A percentile compares a stretch with the other conserved stretches of the same genome.
Evolutionary conservation across 371 early-diverging fungal species (phyloP).

Genomic region (Haplosporangium sp.): DNA sequence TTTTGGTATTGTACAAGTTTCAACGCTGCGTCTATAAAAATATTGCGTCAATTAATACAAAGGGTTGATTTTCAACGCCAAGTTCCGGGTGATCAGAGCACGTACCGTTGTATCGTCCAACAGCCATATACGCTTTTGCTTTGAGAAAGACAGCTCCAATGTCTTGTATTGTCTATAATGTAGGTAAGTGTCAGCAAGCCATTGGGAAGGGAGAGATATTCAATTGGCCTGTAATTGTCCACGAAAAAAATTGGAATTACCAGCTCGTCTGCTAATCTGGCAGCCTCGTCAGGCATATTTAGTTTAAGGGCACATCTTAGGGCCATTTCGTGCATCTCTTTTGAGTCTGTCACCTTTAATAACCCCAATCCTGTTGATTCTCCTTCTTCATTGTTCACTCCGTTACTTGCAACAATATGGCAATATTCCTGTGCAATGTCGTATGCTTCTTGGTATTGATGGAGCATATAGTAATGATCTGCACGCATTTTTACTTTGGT

Average conservation of each 20-base stretch:
- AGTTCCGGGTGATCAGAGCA: too few relatives aligned
- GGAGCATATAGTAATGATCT: slow-evolving; percentile 47
- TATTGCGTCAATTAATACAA: too few relatives aligned
- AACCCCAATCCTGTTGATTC: slow-evolving; percentile 54
- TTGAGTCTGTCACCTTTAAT: slow-evolving; percentile 45
- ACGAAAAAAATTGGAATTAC: slow-evolving; percentile 10
- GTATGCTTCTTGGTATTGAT: slow-evolving; percentile 42
- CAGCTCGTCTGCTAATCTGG: slow-evolving; percentile 23
- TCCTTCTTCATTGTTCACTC: slow-evolving; percentile 19
- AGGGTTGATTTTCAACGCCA: too few relatives aligned
- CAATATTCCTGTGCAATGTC: slow-evolving; percentile 38
- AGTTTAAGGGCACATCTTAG: slow-evolving; percentile 39
- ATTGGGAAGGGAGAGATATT: neutral
- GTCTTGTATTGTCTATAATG: slow-evolving; percentile 30
- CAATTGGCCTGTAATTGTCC: neutral
- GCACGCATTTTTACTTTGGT: slow-evolving; percentile 53
- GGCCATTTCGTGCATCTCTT: slow-evolving; percentile 51
- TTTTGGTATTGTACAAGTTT: slow-evolving; percentile 35
- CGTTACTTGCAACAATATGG: slow-evolving; percentile 13
- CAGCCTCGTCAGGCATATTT: slow-evolving; percentile 16
- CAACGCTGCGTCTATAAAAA: slow-evolving; percentile 27
- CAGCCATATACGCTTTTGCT: slow-evolving; percentile 33
- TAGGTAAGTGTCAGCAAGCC: neutral
- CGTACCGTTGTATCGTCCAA: slow-evolving; percentile 34
- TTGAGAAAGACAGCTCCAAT: slow-evolving; percentile 40